Evolutionary conservation across 805 yeast species (phyloP), one percentile per base, ranked within the genome.

Genomic region (Ogataea sp.): DNA sequence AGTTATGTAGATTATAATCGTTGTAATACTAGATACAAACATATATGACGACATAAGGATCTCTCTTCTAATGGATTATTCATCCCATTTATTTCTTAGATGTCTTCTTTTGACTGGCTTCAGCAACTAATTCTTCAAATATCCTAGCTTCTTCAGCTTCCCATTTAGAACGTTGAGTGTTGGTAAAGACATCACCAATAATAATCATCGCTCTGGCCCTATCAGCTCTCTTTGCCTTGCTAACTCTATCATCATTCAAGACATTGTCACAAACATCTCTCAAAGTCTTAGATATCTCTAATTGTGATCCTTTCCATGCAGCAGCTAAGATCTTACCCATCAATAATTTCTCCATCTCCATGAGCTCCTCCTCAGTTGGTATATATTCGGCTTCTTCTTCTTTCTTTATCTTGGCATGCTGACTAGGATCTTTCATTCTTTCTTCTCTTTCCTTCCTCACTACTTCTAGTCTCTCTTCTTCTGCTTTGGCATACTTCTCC

Each of bases 271-370:
- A 85, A 9, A 88, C 88, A 25, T 82, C 89, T 36, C 93, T 75
- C 38, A 84, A 56, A n/a, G 84, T 80, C 23, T 82, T 70, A 43
- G 81, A 80, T 39, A 89, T 79, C 64, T 93, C 99, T 61, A 78
- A 81, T 49, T 83, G 80, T 17, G 96, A 86, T 30, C 95, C 85
- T 18, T 85, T 84, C 99, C 99, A 93, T 16, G 95, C 94, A 1
- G 96, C 88, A 7, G 93, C 90, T 37, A 93, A 70, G 18, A 93
- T 75, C 58, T 90, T 93, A 20, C 98, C 97, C 39, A 87, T 79
- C 45, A 90, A 73, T 41, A 75, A 65, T 37, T 87, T 73, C 53
- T 90, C 96, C 63, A 83, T 75, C 55, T 87, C 93, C 1, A 80
- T 87, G 21, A 62, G 52, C 45, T 76, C 73, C 50, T 75, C 73